These are phyloP conservation scores for Linnemannia elongata DNA, from an alignment of 192 early-diverging fungal species.

Conservation along the genomic window DNA sequence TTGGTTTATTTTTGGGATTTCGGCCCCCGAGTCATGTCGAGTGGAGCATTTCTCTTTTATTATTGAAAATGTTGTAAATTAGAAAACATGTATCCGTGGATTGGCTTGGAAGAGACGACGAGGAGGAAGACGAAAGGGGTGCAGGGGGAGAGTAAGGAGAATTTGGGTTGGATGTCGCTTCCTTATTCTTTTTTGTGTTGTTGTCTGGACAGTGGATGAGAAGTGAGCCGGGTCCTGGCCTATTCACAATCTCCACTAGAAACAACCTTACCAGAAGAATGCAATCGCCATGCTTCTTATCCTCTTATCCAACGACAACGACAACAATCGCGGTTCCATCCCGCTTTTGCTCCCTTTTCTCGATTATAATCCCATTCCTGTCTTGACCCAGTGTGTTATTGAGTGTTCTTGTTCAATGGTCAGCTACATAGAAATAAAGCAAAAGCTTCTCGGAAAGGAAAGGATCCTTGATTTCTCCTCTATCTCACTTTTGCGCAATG, in stretches of 20 bases:
- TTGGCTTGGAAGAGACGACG: background rate
- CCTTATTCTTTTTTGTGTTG: background rate
- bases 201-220: background rate
- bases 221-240: background rate
- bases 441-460: background rate
- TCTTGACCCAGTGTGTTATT: background rate
- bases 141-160: background rate
- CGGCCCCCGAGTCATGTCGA: slow-evolving; percentile 11
- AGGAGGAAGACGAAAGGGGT: background rate
- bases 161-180: background rate
- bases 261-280: too few species aligned
- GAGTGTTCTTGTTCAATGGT: too few species aligned
- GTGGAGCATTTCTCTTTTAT: background rate
- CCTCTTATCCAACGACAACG: too few species aligned
- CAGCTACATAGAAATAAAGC: background rate
- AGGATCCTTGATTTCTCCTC: background rate
- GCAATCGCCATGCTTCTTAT: too few species aligned
- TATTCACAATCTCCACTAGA: background rate
- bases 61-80: background rate
- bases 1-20: slow-evolving; percentile 5
- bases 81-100: slow-evolving; percentile 8
- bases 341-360: too few species aligned
- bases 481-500: background rate
- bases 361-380: background rate
- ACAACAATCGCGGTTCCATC: too few species aligned